phyloP scores from a whole-genome alignment of 768 basidiomycete species.

The Hypsizygus marmoreus region DNA sequence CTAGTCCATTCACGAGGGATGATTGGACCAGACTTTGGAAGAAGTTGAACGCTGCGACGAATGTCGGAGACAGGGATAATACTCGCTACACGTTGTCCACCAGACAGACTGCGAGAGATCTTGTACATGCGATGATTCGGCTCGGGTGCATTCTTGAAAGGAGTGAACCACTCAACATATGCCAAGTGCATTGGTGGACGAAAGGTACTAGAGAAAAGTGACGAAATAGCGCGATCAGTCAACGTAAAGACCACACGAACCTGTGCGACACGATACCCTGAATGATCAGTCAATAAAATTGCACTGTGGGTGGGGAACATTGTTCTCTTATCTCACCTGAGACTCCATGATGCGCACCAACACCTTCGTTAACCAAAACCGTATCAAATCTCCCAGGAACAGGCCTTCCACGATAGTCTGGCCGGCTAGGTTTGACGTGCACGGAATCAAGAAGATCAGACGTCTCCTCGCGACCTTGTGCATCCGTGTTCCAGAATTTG shows the following conservation, averaged over 20 bases:
- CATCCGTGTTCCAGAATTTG: conserved; percentile 29
- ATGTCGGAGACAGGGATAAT: conserved; percentile 31
- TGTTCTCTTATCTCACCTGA: conserved; percentile 17
- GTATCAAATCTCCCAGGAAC: conserved; percentile 31
- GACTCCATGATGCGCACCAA: conserved; percentile 3
- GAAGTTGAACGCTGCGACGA: conserved; percentile 27
- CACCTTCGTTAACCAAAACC: conserved; percentile 21
- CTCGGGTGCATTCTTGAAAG: conserved; percentile 14
- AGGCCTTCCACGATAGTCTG: conserved; percentile 10
- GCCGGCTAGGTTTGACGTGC: conserved; percentile 26
- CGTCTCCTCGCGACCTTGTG: conserved; percentile 5
- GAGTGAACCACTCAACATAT: conserved; percentile 28
- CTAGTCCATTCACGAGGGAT: conserved; percentile 21
- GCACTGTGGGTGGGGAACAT: neutral
- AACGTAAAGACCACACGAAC: conserved; percentile 21
- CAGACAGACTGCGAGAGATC: conserved; percentile 3
- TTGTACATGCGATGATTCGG: conserved; percentile 21
- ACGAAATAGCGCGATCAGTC: conserved; percentile 5
- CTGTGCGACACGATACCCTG: conserved; percentile 23
- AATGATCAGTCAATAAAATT: neutral
- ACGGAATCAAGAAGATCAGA: conserved; percentile 26
- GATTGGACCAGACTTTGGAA: conserved; percentile 24
- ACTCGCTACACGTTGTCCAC: conserved; percentile 16
- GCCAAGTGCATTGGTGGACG: conserved; percentile 18
- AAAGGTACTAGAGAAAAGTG: conserved; percentile 3